Base-by-base conservation (phyloP, 1,284 basidiomycete genomes). In the Pseudozyma hubeiensis region DNA sequence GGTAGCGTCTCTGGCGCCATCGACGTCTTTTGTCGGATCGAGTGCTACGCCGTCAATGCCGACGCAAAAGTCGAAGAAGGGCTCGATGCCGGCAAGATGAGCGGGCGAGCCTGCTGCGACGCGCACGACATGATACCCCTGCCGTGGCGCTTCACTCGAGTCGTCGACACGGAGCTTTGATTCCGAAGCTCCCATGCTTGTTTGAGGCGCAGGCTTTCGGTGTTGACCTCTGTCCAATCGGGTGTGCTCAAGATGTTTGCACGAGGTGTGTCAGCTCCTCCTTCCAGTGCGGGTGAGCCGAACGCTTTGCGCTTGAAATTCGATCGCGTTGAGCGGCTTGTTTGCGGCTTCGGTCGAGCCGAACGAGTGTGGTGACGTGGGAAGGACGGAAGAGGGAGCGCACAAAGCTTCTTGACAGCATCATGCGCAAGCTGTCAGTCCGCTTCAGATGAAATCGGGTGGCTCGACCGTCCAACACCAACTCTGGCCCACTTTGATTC, bases 11-110 rank as follows among this genome's bases (percentile, higher is more conserved):
- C 59, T 49, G 10, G 60, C 58, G n/a, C 68, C 67, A 39, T 75
- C 76, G 8, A 78, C 62, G 46, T 76, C 70, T 33, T 54, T 69
- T 16, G 75, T 55, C n/a, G 77, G 75, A 39, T 77, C 71, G 11
- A 83, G 68, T 11, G 81, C 75, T 14, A 66, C 69, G 5, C 80
- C 81, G 82, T 93, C 90, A 63, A 94, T 92, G 16, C 95, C 96
- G 43, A 97, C 90, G 35, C 97, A 89, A 85, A 97, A 98, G 86
- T 98, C 96, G 82, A 99, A 99, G 86, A 94, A 97, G 0, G 95
- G 93, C 81, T 98, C 94, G 66, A 98, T 91, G 53, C 89, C 90
- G 6, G 92, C 92, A 58, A 90, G 88, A 9, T 92, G 92, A 0
- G 85, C 84, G 5, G 85, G 85, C 29, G 79, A 81, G 29, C 73